Evolutionary conservation across 352 stramenopile species (phyloP).

Genomic region (Blastocystis sp.): DNA sequence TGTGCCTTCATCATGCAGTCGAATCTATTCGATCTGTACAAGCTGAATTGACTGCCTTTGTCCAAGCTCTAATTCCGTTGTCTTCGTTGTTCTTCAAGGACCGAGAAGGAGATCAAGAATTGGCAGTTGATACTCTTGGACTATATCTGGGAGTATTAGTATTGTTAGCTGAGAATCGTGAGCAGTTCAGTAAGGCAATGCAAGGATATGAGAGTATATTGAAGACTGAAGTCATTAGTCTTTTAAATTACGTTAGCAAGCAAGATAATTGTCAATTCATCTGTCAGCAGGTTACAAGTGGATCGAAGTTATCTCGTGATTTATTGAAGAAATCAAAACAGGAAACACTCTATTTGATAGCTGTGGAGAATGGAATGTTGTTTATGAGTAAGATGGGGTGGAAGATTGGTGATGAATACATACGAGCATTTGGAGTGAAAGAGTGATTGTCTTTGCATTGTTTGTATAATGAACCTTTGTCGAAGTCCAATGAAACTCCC

Average conservation of each 20-base stretch:
- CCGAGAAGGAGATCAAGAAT: background rate
- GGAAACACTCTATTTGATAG: background rate
- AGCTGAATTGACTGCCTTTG: background rate
- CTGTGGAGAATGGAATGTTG: conserved; percentile 52
- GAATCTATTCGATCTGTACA: conserved; percentile 9
- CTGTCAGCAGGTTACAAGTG: background rate
- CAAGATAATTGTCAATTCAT: conserved; percentile 10
- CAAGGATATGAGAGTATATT: conserved; percentile 27
- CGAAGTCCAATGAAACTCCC: background rate
- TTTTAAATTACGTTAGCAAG: conserved; percentile 52
- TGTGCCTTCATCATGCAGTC: conserved; percentile 1
- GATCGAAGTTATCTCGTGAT: background rate
- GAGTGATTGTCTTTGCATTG: background rate
- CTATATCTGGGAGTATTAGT: conserved; percentile 22
- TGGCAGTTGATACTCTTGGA: background rate
- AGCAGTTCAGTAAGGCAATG: background rate
- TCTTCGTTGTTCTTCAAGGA: conserved; percentile 2
- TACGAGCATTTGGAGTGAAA: conserved; percentile 40
- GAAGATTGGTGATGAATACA: conserved; percentile 57
- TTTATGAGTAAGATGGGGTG: conserved; percentile 60
- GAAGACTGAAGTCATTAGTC: conserved; percentile 46
- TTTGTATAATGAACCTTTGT: background rate
- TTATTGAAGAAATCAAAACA: background rate
- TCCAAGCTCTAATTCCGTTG: conserved; percentile 3
- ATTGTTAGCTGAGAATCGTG: background rate